Base-by-base conservation (phyloP, 495 filamentous ascomycete genomes). In the Darksidea phi region DNA sequence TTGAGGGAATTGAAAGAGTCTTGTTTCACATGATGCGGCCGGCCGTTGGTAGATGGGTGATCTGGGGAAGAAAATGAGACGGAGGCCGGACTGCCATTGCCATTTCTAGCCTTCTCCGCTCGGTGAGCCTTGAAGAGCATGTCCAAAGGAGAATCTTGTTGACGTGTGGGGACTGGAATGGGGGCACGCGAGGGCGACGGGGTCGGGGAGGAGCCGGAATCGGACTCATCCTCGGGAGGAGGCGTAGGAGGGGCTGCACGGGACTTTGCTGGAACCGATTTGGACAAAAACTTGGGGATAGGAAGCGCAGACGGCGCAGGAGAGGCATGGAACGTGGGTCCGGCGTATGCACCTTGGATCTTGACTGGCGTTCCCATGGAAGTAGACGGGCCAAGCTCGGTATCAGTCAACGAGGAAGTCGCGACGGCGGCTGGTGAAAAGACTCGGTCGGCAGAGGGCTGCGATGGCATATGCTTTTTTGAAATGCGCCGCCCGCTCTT, bases 321-420 rank as follows among this genome's bases (percentile, higher is more conserved):
- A 1, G 94, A 99, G 11, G 90, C 88, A 71, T 97, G 93, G 73
- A 99, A 99, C 0, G 90, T 95, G 15, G 92, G 89, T 15, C 94
- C 94, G 13, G 94, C 94, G 73, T 96, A 99, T 58, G 89, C 80
- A 59, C 82, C 63, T 46, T 64, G 61, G 17, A 55, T 24, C 42
- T 64, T 68, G 1, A 52, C 53, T 4, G 66, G 66, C 12, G 64
- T 67, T 6, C 54, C 48, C 41, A 49, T 21, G 1, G 49, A 1
- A 17, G 45, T 42, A n/a, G 18, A 25, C n/a, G 55, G 42, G n/a
- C 43, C 48, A 15, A 47, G 8, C 42, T 64, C 61, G 11, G 55
- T 52, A 43, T 64, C 61, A 2, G 61, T 64, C 47, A 67, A 24
- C 36, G 64, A 48, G 18, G 48, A 42, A 36, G 15, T 15, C 26